Base-by-base conservation (phyloP, 176 grass and related monocot species). In the Eragrostis curvula region DNA sequence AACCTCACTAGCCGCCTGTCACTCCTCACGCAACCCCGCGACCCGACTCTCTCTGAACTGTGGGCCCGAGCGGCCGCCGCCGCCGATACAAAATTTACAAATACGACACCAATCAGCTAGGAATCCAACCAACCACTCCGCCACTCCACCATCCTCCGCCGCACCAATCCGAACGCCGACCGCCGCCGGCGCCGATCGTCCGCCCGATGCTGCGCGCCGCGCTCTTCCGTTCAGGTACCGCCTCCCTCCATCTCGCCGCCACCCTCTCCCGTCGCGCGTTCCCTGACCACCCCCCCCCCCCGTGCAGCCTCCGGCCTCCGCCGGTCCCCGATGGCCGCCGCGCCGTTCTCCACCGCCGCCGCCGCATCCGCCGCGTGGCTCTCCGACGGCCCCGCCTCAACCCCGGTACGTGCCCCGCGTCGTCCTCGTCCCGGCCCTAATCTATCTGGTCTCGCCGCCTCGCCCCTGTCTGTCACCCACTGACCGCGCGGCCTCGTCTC, bases 281-380 rank as follows among this genome's bases (percentile, higher is more conserved):
- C 51, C 12, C 66, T 71, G 69, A 48, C n/a, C 1, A 7, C n/a
- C 48, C 6, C n/a, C 57, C 6, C 48, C 51, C 20, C 14, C 45
- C 29, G 5, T 25, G 90, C 90, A 94, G 95, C 85, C 71, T 62
- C 88, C 63, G 81, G 85, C 57, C 77, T 91, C 81, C 88, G 92
- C 74, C 81, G 84, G 74, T 83, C 81, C n/a, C 79, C 83, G 67
- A 77, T 89, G 84, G 42, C 71, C 20, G 67, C 84, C 14, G 39
- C 66, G 7, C 90, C 66, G 78, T 52, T 94, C 50, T 99, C 93
- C 81, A 93, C 91, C 23, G 74, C 88, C 9, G 85, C 88, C 15
- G 45, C 84, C 70, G 66, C 86, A 2, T 76, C 81, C 8, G 11
- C 78, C 15, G n/a, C 78, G 36, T 80, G 80, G 81, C 86, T 93